Evolutionary conservation across 345 rosid species (phyloP).

Genomic region (Brassica juncea): DNA sequence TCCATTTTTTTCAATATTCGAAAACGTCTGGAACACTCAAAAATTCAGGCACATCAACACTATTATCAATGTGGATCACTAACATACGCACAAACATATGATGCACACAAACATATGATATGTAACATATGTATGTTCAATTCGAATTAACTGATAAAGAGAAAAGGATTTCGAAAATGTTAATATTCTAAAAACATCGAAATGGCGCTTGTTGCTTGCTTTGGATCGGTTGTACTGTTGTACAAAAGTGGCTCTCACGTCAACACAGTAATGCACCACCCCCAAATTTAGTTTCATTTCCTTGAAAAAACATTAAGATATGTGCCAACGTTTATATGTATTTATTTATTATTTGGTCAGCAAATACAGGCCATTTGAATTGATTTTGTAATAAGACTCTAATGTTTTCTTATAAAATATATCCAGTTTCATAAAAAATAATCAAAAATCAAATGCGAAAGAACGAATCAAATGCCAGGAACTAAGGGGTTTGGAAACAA

Average conservation of each 20-base stretch:
- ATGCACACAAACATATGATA: neutral
- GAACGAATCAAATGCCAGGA: neutral
- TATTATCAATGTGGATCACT: neutral
- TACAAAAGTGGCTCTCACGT: constrained; percentile 19
- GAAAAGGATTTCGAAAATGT: neutral
- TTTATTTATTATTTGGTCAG: neutral
- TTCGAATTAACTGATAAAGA: neutral
- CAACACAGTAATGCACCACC: neutral
- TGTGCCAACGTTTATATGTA: neutral
- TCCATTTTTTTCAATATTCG: neutral
- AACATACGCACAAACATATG: neutral
- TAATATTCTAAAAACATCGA: neutral
- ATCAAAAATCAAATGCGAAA: neutral
- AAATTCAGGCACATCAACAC: neutral
- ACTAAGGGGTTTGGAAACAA: neutral
- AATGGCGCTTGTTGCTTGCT: neutral
- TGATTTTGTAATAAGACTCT: neutral
- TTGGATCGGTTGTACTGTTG: neutral
- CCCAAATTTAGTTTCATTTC: neutral
- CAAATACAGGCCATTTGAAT: neutral
- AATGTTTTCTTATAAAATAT: neutral
- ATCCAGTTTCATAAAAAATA: neutral
- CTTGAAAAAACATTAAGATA: neutral
- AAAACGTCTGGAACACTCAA: neutral
- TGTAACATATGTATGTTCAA: neutral